A percentile compares a stretch with the other conserved stretches of the same genome.
Conservation (phyloP, 352 stramenopile genomes). For the Pythium apleroticum region DNA sequence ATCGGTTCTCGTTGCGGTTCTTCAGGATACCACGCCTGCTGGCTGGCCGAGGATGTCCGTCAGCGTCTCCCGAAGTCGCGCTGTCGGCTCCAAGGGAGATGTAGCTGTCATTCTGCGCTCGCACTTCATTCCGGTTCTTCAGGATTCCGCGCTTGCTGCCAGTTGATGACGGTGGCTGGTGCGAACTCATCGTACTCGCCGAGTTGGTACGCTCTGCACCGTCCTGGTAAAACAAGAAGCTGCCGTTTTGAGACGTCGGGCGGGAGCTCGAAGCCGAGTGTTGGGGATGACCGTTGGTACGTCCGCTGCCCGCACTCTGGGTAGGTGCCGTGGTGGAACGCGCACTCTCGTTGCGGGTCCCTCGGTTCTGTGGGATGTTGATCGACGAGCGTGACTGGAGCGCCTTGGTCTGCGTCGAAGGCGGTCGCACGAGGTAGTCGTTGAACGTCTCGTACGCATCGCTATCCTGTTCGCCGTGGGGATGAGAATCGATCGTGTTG, state of each 20-base stretch:
- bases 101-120: constrained; percentile 19
- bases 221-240: constrained; percentile 31
- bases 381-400: constrained; percentile 19
- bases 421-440: constrained; percentile 59
- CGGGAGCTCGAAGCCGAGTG: background rate
- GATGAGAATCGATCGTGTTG: background rate
- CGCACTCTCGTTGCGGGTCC: background rate
- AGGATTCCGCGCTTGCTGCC: constrained; percentile 22
- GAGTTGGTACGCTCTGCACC: constrained; percentile 20
- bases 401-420: constrained; percentile 46
- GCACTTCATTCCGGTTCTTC: constrained; percentile 29
- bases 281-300: background rate
- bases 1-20: constrained; percentile 18
- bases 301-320: background rate
- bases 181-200: constrained; percentile 7
- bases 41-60: background rate
- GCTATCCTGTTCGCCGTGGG: constrained; percentile 16
- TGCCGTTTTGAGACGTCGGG: constrained; percentile 6
- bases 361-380: constrained; percentile 20
- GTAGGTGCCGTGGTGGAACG: background rate
- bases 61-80: constrained; percentile 11
- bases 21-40: constrained; percentile 4
- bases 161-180: constrained; percentile 2
- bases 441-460: constrained; percentile 75
- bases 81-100: constrained; percentile 15